Conservation (phyloP, 2,329 filamentous ascomycete genomes). For the Calonectria hongkongensis region DNA sequence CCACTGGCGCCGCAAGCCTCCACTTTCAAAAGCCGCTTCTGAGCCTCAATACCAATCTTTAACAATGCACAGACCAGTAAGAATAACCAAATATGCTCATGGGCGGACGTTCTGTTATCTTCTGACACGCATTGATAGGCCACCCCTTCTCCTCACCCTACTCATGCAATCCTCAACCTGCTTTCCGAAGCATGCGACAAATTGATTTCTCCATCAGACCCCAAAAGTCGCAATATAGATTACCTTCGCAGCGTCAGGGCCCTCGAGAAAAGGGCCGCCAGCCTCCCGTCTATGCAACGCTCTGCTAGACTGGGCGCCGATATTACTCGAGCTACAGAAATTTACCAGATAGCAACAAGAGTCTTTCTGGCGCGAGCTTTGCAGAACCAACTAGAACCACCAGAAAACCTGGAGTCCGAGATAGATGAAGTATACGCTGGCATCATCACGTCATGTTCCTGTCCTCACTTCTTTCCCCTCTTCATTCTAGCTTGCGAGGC, state of each 20-base stretch:
- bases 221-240: neutral
- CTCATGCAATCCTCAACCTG: slow-evolving; percentile 42
- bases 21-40: neutral
- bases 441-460: slow-evolving; percentile 45
- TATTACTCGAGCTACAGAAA: slow-evolving; percentile 6
- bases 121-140: neutral
- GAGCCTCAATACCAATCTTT: slow-evolving; percentile 9
- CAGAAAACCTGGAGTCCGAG: slow-evolving; percentile 35
- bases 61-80: neutral
- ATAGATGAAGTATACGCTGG: slow-evolving; percentile 54
- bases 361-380: slow-evolving; percentile 57
- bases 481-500: slow-evolving; percentile 54
- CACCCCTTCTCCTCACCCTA: neutral
- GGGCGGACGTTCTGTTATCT: neutral
- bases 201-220: slow-evolving; percentile 10
- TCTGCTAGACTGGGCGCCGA: accelerated
- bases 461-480: slow-evolving; percentile 49
- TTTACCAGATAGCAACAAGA: slow-evolving; percentile 55
- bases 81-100: neutral
- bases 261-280: slow-evolving; percentile 36
- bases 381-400: slow-evolving; percentile 33
- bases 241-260: slow-evolving; percentile 30
- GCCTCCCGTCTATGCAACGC: accelerated
- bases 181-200: slow-evolving; percentile 42
- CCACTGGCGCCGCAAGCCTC: slow-evolving; percentile 41